phyloP scores from a whole-genome alignment of 768 basidiomycete species.

The Austroboletus festivus region DNA sequence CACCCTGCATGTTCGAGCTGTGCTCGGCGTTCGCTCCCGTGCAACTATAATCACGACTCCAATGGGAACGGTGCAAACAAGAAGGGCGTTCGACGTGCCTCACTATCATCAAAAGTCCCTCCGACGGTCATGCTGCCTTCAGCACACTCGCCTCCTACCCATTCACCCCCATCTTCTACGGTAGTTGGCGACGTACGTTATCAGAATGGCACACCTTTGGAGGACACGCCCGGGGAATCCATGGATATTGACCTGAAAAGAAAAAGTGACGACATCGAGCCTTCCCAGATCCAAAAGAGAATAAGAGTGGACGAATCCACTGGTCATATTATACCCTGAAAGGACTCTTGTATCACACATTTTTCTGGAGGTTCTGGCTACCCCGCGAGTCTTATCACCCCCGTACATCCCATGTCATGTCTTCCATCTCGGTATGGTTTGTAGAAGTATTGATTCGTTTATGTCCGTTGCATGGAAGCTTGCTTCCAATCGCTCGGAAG shows the following conservation, averaged over 20 bases:
- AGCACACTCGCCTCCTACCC: slow-evolving; percentile 49
- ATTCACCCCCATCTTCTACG: slow-evolving; percentile 47
- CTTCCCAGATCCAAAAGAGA: slow-evolving; percentile 60
- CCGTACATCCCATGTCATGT: slow-evolving; percentile 16
- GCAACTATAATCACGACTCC: slow-evolving; percentile 77
- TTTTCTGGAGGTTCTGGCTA: slow-evolving; percentile 21
- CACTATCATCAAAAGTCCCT: slow-evolving; percentile 44
- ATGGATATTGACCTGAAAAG: slow-evolving; percentile 60
- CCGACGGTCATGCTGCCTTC: slow-evolving; percentile 30
- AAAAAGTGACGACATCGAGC: slow-evolving; percentile 52
- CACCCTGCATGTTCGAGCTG: slow-evolving; percentile 84
- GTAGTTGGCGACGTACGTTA: slow-evolving; percentile 34
- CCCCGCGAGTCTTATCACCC: slow-evolving; percentile 22
- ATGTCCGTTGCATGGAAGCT: slow-evolving; percentile 30
- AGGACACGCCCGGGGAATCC: slow-evolving; percentile 40
- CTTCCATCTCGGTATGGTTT: slow-evolving; percentile 30
- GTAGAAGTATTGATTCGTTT: slow-evolving; percentile 26
- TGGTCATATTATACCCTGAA: slow-evolving; percentile 55
- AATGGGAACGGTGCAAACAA: slow-evolving; percentile 27
- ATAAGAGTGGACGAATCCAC: slow-evolving; percentile 61
- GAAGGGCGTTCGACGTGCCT: slow-evolving; percentile 49
- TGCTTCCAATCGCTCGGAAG: slow-evolving; percentile 26
- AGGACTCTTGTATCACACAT: slow-evolving; percentile 22
- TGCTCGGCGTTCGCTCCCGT: slow-evolving; percentile 68
- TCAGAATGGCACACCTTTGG: slow-evolving; percentile 35